Base-by-base conservation (phyloP, 2,329 filamentous ascomycete species). In the Colletotrichum orbiculare region DNA sequence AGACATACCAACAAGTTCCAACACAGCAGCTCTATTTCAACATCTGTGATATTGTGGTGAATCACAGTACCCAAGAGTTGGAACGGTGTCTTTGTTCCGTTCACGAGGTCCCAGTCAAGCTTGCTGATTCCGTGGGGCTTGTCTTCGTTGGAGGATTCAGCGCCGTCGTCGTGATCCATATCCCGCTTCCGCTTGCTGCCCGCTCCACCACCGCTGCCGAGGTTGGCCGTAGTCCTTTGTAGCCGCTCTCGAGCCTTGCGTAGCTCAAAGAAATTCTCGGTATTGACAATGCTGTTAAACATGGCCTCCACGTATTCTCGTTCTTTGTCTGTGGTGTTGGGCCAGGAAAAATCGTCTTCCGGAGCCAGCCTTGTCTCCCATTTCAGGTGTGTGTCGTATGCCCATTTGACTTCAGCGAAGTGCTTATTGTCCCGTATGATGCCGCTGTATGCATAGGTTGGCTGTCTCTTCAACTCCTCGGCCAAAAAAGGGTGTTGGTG, bases 11-110 rank as follows among this genome's bases (percentile, higher is more conserved):
- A 47, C 6, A 63, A 25, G 2, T 43, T 39, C 60, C 60, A 63
- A 7, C 60, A 57, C 10, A 58, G 13, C 7, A 63, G 35, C 41
- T 63, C 60, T 17, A 63, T 39, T 17, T 63, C 60, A 1, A 63
- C 17, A 6, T 57, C 38, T 1, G 50, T 48, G 8, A 57, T 50
- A 1, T 8, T 8, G 11, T 63, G 33, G 10, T 58, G 60, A 2
- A 56, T 47, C 1, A 63, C 47, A 4, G 46, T 47, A 2, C 17
- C 35, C 1, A 63, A 13, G 6, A 35, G 53, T 1, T 58, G 53
- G 2, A 7, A n/a, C 0, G 53, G 46, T 0, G 60, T 15, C 11
- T 13, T 52, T 3, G 45, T 6, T 3, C 8, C 34, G 8, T 52
- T 25, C 46, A 57, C 33, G 6, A 63, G 11, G 3, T 48, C 39